phyloP scores from a whole-genome alignment of 2,329 filamentous ascomycete species.

The Talaromyces sp. region DNA sequence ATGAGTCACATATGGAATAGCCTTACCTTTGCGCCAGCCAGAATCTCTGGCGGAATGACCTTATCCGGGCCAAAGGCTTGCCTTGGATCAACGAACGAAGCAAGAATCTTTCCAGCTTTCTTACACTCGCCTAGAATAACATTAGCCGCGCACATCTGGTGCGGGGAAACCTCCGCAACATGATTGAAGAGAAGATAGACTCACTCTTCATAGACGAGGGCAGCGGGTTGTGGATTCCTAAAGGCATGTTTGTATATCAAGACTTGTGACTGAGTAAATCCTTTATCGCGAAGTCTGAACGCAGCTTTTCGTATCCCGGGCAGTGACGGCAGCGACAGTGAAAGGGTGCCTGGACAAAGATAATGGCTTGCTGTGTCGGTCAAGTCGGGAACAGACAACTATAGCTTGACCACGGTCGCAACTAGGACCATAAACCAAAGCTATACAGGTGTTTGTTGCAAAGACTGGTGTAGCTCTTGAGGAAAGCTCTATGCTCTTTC shows the following conservation, averaged over 20 bases:
- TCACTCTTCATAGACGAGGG: constrained; percentile 46
- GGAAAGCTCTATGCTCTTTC: not conserved
- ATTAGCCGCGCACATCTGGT: constrained; percentile 31
- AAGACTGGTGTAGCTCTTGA: not conserved
- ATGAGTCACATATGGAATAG: not conserved
- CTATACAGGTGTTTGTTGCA: not conserved
- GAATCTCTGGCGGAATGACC: constrained; percentile 84
- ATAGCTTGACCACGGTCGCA: not conserved
- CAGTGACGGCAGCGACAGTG: not conserved
- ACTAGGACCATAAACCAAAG: not conserved
- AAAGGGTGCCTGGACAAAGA: not conserved
- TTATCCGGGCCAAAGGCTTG: constrained; percentile 96
- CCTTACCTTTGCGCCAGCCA: constrained; percentile 81
- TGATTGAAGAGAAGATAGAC: constrained; percentile 21
- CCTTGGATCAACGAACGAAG: constrained; percentile 87
- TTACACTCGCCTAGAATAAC: constrained; percentile 76
- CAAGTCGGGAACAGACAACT: not conserved
- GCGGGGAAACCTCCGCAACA: constrained; percentile 26
- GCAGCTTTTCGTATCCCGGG: not conserved
- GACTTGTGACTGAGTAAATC: not conserved
- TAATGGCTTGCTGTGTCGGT: not conserved
- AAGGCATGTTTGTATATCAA: constrained; percentile 30
- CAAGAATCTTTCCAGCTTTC: constrained; percentile 92
- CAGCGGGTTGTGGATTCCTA: constrained; percentile 45
- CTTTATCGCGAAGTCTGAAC: not conserved